Percentiles rank a stretch among this genome's conserved stretches.
These are phyloP conservation scores for Trichocladium uniseriatum DNA, from an alignment of 495 filamentous ascomycete genomes.

Conservation along the genomic window DNA sequence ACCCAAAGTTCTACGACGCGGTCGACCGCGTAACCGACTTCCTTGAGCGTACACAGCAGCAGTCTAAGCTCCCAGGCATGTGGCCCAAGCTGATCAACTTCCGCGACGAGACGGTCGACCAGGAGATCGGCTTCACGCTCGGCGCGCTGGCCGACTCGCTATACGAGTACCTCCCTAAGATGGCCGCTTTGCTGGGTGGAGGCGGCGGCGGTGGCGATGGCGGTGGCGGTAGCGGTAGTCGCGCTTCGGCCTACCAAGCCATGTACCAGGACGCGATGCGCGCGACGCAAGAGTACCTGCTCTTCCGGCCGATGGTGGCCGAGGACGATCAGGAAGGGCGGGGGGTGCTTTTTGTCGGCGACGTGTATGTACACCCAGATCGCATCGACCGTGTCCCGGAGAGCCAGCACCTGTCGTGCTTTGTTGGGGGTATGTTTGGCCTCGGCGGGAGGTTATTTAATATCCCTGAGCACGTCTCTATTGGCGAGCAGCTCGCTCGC, in stretches of 20 bases:
- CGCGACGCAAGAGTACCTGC: slow-evolving; percentile 50
- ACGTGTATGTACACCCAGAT: slow-evolving; percentile 14
- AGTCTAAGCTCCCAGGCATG: slow-evolving; percentile 66
- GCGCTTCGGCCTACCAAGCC: slow-evolving; percentile 32
- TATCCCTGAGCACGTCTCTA: slow-evolving; percentile 57
- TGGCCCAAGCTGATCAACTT: slow-evolving; percentile 67
- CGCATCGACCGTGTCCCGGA: slow-evolving; percentile 22
- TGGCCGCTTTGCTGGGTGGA: slow-evolving; percentile 39
- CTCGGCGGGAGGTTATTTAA: slow-evolving; percentile 72
- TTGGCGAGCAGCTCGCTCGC: slow-evolving; percentile 68
- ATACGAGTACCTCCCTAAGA: slow-evolving; percentile 85
- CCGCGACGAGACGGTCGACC: slow-evolving; percentile 15
- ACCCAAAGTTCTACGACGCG: slow-evolving; percentile 75
- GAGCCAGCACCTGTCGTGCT: slow-evolving; percentile 54
- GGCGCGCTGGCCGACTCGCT: slow-evolving; percentile 64
- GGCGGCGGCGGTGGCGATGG: too few species aligned
- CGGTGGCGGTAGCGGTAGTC: too few species aligned
- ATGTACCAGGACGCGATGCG: slow-evolving; percentile 50
- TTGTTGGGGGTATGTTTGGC: slow-evolving; percentile 85
- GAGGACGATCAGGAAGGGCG: slow-evolving; percentile 15
- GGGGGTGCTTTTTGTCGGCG: slow-evolving; percentile 57
- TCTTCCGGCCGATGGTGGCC: slow-evolving; percentile 56
- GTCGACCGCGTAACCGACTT: slow-evolving; percentile 67
- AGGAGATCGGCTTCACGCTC: slow-evolving; percentile 52
- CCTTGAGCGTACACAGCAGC: slow-evolving; percentile 57